Conservation (phyloP, 371 early-diverging fungal genomes). For the Saksenaea vasiformis region DNA sequence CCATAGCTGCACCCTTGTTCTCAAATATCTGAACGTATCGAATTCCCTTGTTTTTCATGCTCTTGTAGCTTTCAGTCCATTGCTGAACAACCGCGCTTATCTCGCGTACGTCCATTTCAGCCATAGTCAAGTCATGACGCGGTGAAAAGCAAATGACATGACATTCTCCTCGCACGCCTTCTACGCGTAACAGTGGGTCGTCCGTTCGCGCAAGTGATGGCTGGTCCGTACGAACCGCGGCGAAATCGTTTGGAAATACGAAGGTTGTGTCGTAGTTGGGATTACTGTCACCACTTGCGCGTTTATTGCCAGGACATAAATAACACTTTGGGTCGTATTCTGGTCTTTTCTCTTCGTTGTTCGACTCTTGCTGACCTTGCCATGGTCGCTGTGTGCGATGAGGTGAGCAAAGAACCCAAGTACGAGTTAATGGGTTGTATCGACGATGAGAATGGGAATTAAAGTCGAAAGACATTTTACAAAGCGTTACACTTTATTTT, state of each 20-base stretch:
- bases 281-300: conserved; percentile 76
- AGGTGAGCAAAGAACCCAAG: conserved; percentile 94
- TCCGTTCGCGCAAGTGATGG: conserved; percentile 40
- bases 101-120: conserved; percentile 73
- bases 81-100: conserved; percentile 70
- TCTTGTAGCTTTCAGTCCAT: conserved; percentile 70
- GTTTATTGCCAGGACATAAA: conserved; percentile 84
- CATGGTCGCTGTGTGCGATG: conserved; percentile 95
- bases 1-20: conserved; percentile 96
- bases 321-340: conserved; percentile 82
- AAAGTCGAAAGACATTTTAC: conserved; percentile 32
- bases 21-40: conserved; percentile 93
- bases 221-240: conserved; percentile 78
- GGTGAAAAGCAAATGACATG: conserved; percentile 91
- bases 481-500: too few species aligned
- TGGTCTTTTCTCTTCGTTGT: conserved; percentile 49
- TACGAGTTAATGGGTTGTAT: conserved; percentile 84
- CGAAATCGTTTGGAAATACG: conserved; percentile 89
- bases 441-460: conserved; percentile 79
- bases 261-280: conserved; percentile 75
- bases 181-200: conserved; percentile 59
- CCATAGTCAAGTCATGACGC: conserved; percentile 85
- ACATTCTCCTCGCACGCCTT: conserved; percentile 80
- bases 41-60: conserved; percentile 50
- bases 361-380: conserved; percentile 77